Evolutionary conservation across 169 alveolate genomes (phyloP), one percentile per base, ranked within the genome.

Genomic region (Eimeria praecox): DNA sequence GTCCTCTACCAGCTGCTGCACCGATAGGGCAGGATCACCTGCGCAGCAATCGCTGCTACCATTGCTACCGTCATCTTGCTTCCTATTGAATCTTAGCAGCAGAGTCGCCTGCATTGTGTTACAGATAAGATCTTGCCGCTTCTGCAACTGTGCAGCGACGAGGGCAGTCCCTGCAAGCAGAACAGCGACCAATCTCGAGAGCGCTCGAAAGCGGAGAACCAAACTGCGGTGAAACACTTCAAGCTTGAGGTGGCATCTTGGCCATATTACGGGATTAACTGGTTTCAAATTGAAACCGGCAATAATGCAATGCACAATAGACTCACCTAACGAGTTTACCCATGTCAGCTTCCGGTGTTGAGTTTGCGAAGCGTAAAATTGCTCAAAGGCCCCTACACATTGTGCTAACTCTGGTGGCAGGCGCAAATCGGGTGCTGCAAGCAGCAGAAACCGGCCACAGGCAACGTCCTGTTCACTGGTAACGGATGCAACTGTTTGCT

Each of bases 271-370:
- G 52, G 27, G 30, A 9, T 20, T 27, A 80, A n/a, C 3, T 30
- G 40, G 92, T 18, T 85, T 33, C 38, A 16, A 9, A 30, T 16
- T 56, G 40, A 30, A 42, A 56, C 10, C 22, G 24, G 44, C 35
- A 46, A 42, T 8, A 20, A 33, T 66, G 49, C 46, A 5, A 54
- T 27, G 54, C 62, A 24, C 22, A 73, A 73, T 1, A 27, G 97
- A 82, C 96, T 75, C 88, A 46, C 99, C 99, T 64, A 97, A 96
- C 40, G 97, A 83, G 66, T 97, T 98, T 88, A 98, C 96, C 99
- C 99, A 98, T 33, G 98, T 95, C n/a, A 98, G 97, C 73, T 97
- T 96, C 77, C 98, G 96, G 85, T 98, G 99, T 82, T 96, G 97
- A 44, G 98, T 97, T 90, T 97, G 98, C 35, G 90, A 42, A 22